phyloP scores from a whole-genome alignment of 352 stramenopile genomes.

The Plasmopara halstedii region DNA sequence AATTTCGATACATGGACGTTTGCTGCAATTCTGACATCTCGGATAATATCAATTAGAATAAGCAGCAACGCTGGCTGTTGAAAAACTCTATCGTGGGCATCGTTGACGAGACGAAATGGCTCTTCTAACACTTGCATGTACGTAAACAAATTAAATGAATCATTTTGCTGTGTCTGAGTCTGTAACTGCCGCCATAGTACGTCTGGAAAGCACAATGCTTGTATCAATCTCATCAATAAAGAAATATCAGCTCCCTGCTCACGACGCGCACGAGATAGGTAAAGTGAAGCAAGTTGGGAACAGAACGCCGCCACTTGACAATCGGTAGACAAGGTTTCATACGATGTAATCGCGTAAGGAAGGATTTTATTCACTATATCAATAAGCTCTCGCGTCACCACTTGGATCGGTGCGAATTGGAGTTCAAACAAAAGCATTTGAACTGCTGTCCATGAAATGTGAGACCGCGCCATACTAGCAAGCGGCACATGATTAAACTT shows the following conservation, averaged over 20 bases:
- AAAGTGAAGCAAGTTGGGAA: constrained; percentile 30
- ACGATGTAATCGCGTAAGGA: constrained; percentile 21
- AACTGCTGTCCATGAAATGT: constrained; percentile 21
- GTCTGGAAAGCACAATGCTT: constrained; percentile 45
- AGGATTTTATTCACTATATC: constrained; percentile 29
- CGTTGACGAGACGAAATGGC: constrained; percentile 45
- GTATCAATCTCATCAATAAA: constrained; percentile 32
- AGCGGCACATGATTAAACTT: constrained; percentile 8
- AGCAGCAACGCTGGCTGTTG: constrained; percentile 32
- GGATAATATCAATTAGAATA: constrained; percentile 31
- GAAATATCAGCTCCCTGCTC: constrained; percentile 18
- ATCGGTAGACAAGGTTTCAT: constrained; percentile 1
- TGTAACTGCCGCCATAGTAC: constrained; percentile 29
- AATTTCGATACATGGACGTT: constrained; percentile 37
- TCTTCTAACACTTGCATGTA: constrained; percentile 44
- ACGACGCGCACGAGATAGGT: constrained; percentile 20
- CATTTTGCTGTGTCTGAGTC: constrained; percentile 11
- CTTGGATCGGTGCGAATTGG: constrained; percentile 25
- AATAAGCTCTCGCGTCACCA: constrained; percentile 23
- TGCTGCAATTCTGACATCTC: constrained; percentile 31
- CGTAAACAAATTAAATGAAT: constrained; percentile 22
- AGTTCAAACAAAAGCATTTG: constrained; percentile 21
- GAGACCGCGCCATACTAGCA: constrained; percentile 8
- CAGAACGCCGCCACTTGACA: constrained; percentile 24
- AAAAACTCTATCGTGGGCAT: constrained; percentile 30